Percentiles rank a stretch among this genome's conserved stretches.
phyloP scores from a whole-genome alignment of 2,329 filamentous ascomycete species.

The Aspergillus fischeri region DNA sequence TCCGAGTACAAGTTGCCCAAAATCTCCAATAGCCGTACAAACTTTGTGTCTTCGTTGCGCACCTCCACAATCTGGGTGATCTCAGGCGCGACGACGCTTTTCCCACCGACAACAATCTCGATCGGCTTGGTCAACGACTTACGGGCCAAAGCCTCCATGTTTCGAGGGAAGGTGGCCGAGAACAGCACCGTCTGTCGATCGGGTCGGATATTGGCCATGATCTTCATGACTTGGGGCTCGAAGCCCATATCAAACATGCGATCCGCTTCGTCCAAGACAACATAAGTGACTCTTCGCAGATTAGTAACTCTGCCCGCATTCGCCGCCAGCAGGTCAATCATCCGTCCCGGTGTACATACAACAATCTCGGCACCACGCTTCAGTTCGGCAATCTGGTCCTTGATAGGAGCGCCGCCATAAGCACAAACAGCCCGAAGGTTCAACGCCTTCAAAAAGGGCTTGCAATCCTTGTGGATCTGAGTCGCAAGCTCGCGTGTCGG shows the following conservation, averaged over 20 bases:
- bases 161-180: slow-evolving; percentile 91
- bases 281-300: slow-evolving; percentile 80
- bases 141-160: slow-evolving; percentile 85
- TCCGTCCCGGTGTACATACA: slow-evolving; percentile 88
- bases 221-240: slow-evolving; percentile 96
- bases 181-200: slow-evolving; percentile 93
- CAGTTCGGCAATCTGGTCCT: slow-evolving; percentile 93
- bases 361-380: slow-evolving; percentile 94
- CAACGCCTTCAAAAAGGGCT: slow-evolving; percentile 85
- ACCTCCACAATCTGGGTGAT: slow-evolving; percentile 93
- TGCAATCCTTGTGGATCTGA: slow-evolving; percentile 92
- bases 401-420: slow-evolving; percentile 92
- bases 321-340: slow-evolving; percentile 91
- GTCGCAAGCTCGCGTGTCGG: slow-evolving; percentile 90
- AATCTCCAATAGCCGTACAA: slow-evolving; percentile 76
- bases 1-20: slow-evolving; percentile 73
- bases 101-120: slow-evolving; percentile 88
- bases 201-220: slow-evolving; percentile 84
- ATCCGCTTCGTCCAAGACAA: slow-evolving; percentile 95
- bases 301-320: slow-evolving; percentile 95
- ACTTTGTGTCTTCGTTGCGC: slow-evolving; percentile 75
- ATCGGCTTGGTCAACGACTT: slow-evolving; percentile 82
- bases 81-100: slow-evolving; percentile 62
- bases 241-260: slow-evolving; percentile 99
- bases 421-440: slow-evolving; percentile 83